phyloP scores from a whole-genome alignment of 805 yeast species.

The Allodekkera sacchari region DNA sequence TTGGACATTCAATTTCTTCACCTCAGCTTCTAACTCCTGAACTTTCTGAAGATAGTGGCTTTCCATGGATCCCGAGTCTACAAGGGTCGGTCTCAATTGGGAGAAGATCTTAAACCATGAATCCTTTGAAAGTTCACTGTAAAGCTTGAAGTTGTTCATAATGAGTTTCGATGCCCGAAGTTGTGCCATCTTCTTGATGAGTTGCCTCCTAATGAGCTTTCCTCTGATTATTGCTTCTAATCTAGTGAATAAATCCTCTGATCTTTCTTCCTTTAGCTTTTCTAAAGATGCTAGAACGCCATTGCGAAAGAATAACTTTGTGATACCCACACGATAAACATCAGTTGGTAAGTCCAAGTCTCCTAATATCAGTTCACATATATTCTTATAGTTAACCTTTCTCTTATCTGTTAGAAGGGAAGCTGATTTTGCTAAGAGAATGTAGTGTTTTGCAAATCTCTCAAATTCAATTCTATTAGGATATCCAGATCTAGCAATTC shows the following conservation, averaged over 20 bases:
- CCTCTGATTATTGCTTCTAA: constrained; percentile 68
- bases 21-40: constrained; percentile 47
- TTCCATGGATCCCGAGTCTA: constrained; percentile 29
- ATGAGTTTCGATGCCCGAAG: constrained; percentile 66
- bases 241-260: constrained; percentile 44
- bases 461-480: constrained; percentile 86
- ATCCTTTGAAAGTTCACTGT: constrained; percentile 40
- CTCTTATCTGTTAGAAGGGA: constrained; percentile 9
- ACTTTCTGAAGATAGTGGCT: constrained; percentile 49
- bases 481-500: constrained; percentile 95
- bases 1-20: constrained; percentile 38
- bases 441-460: constrained; percentile 71
- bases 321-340: constrained; percentile 59
- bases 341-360: constrained; percentile 52
- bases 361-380: constrained; percentile 59
- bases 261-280: constrained; percentile 57
- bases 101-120: constrained; percentile 77
- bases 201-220: constrained; percentile 40
- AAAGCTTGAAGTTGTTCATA: constrained; percentile 48
- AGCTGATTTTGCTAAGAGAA: constrained; percentile 49
- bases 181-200: constrained; percentile 42
- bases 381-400: constrained; percentile 40
- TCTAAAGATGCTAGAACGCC: constrained; percentile 77
- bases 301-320: constrained; percentile 67
- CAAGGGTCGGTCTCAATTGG: constrained; percentile 60